phyloP scores from a whole-genome alignment of 2,329 filamentous ascomycete species.

The Coleophoma eucalyptorum region DNA sequence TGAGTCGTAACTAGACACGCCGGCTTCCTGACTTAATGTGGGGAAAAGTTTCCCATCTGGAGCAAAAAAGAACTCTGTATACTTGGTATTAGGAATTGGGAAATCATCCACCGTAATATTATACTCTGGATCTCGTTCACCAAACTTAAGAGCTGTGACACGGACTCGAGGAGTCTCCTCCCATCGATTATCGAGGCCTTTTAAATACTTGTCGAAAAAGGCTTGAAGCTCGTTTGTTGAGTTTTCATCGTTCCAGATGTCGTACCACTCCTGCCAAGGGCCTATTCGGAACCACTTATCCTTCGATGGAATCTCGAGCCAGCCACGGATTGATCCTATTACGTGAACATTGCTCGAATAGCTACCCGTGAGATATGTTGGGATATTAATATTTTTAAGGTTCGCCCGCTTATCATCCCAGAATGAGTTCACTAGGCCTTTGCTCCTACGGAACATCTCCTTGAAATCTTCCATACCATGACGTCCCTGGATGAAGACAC shows the following conservation, averaged over 20 bases:
- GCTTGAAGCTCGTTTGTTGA: slow-evolving; percentile 31
- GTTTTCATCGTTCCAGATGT: slow-evolving; percentile 31
- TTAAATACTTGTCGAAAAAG: slow-evolving; percentile 44
- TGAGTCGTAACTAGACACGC: slow-evolving; percentile 13
- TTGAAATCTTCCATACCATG: slow-evolving; percentile 4
- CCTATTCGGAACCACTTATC: slow-evolving; percentile 10
- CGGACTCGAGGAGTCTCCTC: slow-evolving; percentile 41
- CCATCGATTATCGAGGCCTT: slow-evolving; percentile 40
- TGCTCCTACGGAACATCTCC: slow-evolving; percentile 5
- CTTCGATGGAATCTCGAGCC: not conserved
- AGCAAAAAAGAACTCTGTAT: slow-evolving; percentile 27
- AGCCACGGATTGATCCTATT: slow-evolving; percentile 3
- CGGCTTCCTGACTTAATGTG: not conserved
- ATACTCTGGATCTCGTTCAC: slow-evolving; percentile 24
- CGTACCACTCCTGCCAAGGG: slow-evolving; percentile 40
- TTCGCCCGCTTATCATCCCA: slow-evolving; percentile 10
- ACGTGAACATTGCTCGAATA: slow-evolving; percentile 6
- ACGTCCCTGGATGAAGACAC: not conserved
- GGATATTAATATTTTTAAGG: slow-evolving; percentile 8
- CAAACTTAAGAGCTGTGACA: slow-evolving; percentile 23
- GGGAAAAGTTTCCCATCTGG: slow-evolving; percentile 2
- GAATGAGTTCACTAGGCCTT: slow-evolving; percentile 6
- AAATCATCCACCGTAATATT: slow-evolving; percentile 30
- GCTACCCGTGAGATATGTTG: slow-evolving; percentile 7
- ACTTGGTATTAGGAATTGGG: slow-evolving; percentile 29